phyloP scores from a whole-genome alignment of 225 moss, liverwort and hornwort genomes.

The Pseudisothecium myosuroides region DNA sequence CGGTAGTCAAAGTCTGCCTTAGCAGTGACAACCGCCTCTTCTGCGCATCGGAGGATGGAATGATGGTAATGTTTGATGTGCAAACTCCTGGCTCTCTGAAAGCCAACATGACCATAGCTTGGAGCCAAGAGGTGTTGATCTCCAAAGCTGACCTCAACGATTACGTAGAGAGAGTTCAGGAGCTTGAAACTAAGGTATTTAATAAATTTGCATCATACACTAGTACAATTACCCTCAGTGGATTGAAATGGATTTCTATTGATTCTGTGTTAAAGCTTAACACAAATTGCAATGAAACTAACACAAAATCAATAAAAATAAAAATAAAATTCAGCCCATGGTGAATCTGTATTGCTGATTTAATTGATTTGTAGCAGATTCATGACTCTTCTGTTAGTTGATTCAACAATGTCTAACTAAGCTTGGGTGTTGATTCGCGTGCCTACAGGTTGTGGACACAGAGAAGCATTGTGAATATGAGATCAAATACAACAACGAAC shows the following conservation, averaged over 20 bases:
- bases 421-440: neutral
- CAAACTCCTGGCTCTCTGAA: neutral
- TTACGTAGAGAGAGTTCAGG: slow-evolving; percentile 26
- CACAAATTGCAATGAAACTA: neutral
- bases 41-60: slow-evolving; percentile 59
- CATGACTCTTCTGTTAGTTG: neutral
- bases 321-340: neutral
- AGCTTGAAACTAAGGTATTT: slow-evolving; percentile 55
- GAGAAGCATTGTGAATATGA: slow-evolving; percentile 53
- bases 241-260: too few species aligned
- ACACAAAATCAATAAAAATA: rapidly evolving
- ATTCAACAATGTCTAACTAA: neutral
- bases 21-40: slow-evolving; percentile 40
- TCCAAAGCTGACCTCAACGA: slow-evolving; percentile 52
- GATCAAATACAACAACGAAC: slow-evolving; percentile 49
- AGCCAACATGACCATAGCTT: slow-evolving; percentile 13
- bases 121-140: slow-evolving; percentile 58
- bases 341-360: neutral
- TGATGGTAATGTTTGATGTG: slow-evolving; percentile 61
- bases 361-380: neutral
- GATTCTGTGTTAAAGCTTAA: neutral
- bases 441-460: slow-evolving; percentile 42
- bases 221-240: too few species aligned
- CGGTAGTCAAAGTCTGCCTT: slow-evolving; percentile 41
- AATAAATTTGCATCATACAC: too few species aligned